A percentile compares a stretch with the other conserved stretches of the same genome.
Evolutionary conservation across 2,329 filamentous ascomycete genomes (phyloP).

Genomic region (Fusarium begoniae): DNA sequence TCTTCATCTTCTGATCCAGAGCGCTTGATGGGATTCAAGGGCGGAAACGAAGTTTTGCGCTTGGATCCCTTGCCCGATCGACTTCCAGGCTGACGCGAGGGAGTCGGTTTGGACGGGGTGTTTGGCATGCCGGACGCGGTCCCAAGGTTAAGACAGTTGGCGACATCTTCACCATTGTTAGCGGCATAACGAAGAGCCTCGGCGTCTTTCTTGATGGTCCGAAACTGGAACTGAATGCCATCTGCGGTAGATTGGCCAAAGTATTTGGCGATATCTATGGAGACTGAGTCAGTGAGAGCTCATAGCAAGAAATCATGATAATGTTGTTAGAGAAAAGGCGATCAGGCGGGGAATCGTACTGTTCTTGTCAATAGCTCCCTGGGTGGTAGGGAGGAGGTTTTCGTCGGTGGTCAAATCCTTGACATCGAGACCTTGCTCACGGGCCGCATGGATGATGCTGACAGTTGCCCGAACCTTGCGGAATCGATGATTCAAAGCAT

Average conservation of each 20-base stretch:
- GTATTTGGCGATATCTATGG: conserved; percentile 66
- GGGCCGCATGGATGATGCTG: conserved; percentile 49
- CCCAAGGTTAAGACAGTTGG: conserved; percentile 48
- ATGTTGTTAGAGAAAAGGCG: neutral
- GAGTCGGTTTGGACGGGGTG: conserved; percentile 45
- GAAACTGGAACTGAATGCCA: conserved; percentile 70
- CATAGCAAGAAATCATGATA: neutral
- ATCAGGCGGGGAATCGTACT: conserved; percentile 47
- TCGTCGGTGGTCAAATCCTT: conserved; percentile 52
- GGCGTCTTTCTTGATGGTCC: conserved; percentile 63
- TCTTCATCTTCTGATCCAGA: conserved; percentile 41
- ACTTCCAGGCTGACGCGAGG: conserved; percentile 35
- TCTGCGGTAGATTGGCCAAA: conserved; percentile 67
- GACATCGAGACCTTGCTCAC: conserved; percentile 52
- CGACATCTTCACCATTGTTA: conserved; percentile 57
- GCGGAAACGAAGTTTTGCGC: conserved; percentile 27
- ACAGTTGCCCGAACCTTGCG: conserved; percentile 57
- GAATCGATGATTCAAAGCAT: conserved; percentile 62
- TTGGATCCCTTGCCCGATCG: conserved; percentile 44
- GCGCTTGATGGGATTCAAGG: conserved; percentile 40
- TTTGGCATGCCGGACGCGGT: conserved; percentile 35
- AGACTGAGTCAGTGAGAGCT: conserved; percentile 1
- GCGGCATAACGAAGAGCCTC: conserved; percentile 57
- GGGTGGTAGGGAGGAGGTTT: conserved; percentile 48
- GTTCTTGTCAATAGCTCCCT: conserved; percentile 51